Evolutionary conservation across 352 stramenopile species (phyloP).

Genomic region (Globisporangium heterothallicum): DNA sequence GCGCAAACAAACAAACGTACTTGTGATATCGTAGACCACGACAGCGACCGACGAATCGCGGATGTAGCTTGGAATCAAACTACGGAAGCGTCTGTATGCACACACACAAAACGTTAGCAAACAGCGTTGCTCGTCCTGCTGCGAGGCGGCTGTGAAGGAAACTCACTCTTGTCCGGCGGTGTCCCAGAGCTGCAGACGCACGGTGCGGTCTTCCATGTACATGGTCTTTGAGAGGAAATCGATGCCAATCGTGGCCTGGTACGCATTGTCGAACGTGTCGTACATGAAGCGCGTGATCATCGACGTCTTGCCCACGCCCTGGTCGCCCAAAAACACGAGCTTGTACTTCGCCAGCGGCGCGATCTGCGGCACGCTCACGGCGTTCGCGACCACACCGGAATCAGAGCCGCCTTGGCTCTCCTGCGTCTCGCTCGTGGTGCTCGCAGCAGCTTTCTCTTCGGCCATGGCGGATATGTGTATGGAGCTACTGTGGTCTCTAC

Average conservation of each 20-base stretch:
- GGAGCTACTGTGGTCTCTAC: neutral
- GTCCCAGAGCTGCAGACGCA: slow-evolving; percentile 99
- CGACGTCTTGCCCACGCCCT: slow-evolving; percentile 99
- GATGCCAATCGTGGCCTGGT: slow-evolving; percentile 99
- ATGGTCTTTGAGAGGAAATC: slow-evolving; percentile 99
- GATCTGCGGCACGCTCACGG: slow-evolving; percentile 76
- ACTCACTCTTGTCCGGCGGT: slow-evolving; percentile 95
- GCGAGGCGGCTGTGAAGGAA: too few species aligned
- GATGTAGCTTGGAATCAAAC: slow-evolving; percentile 96
- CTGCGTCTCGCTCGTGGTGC: slow-evolving; percentile 1
- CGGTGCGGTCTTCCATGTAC: slow-evolving; percentile 97
- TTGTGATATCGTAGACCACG: slow-evolving; percentile 99
- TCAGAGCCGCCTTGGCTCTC: slow-evolving; percentile 13
- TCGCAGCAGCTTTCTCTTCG: slow-evolving; percentile 18
- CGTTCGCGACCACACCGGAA: slow-evolving; percentile 3
- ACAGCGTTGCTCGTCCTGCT: too few species aligned
- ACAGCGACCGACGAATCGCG: slow-evolving; percentile 99
- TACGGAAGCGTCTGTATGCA: slow-evolving; percentile 82
- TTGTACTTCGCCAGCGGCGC: slow-evolving; percentile 93
- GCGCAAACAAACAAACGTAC: slow-evolving; percentile 30
- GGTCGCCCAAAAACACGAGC: slow-evolving; percentile 93
- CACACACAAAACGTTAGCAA: slow-evolving; percentile 7
- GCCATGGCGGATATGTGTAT: slow-evolving; percentile 7
- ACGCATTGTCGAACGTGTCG: slow-evolving; percentile 96
- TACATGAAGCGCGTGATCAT: slow-evolving; percentile 99